Base-by-base conservation (phyloP, 2,329 filamentous ascomycete genomes). In the Colletotrichum abscissum region DNA sequence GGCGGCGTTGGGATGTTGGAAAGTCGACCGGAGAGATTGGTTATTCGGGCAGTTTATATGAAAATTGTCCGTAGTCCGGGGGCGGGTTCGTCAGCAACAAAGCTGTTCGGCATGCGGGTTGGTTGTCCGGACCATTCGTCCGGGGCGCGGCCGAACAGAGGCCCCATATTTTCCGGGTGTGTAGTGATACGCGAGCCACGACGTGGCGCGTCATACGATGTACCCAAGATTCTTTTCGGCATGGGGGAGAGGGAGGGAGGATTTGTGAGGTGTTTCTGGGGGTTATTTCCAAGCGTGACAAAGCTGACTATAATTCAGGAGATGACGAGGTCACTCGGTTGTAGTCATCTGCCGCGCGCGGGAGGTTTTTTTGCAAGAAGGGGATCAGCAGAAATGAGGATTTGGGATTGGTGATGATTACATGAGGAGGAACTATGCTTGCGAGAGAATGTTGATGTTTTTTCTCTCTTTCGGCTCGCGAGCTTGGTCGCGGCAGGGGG, bases 111-210 rank as follows among this genome's bases (percentile, higher is more conserved):
- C 42, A 9, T 8, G 42, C 42, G 42, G 42, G 16, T 49, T n/a
- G 19, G 42, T 11, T 9, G 56, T 49, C 52, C 42, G 63, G 56
- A 28, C 49, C 26, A 49, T 60, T 49, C 68, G 69, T 68, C 64
- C 69, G 64, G 57, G 22, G 11, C 28, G 35, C 52, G 65, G 69
- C 65, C 65, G 65, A 58, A 65, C 16, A 19, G 14, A 42, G 38
- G 38, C 16, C 38, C 30, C 62, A 24, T 55, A 26, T 19, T 26
- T 26, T 63, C 8, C 42, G 42, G 42, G 19, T n/a, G 8, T n/a
- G 5, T 9, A n/a, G 19, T 49, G 19, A n/a, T n/a, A n/a, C 42
- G 19, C 4, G 19, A 49, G 19, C 42, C 7, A 49, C 42, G 19
- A 49, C 42, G 42, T 49, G 42, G 42, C 42, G 42, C 19, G n/a